Evolutionary conservation across 495 filamentous ascomycete genomes (phyloP), one percentile per base, ranked within the genome.

Genomic region (Podospora pseudoanserina): DNA sequence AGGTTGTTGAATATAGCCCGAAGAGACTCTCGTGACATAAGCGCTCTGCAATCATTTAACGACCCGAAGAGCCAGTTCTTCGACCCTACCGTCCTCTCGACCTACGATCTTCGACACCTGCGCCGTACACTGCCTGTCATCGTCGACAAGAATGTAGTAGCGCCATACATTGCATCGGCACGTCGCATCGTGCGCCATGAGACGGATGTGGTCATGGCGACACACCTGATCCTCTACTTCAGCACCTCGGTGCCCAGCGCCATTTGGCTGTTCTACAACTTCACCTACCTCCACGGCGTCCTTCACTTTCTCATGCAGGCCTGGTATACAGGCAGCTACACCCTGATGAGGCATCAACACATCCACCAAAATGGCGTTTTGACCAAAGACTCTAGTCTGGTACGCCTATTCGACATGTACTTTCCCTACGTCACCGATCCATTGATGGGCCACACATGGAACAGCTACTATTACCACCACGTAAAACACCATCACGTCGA

Each of bases 401-500:
- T 56, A 18, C 15, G 54, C 2, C 65, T 79, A 65, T 76, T 92
- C 64, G 90, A 93, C 72, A 70, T 73, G 4, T 49, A 80, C 1
- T 94, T 92, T 73, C 91, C 91, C 2, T 94, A 93, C 71, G 72
- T 93, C 19, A 78, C 86, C 30, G 89, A 92, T 69, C 91, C 91
- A 2, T 75, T 94, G 67, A 89, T 91, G 82, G 91, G 91, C 2
- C 91, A 93, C 70, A 92, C 91, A 0, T 93, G 90, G 90, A 90
- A 93, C 76, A 88, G 86, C 11, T 94, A 93, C 76, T 94, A 83
- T 74, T 92, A 92, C 72, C 91, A 94, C 75, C 91, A 93, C 70
- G 89, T 93, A 68, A 93, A 94, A 78, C 89, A 91, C 74, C 91
- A 93, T 73, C 91, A 93, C 71, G 88, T 93, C 61, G 91, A 94